Conservation (phyloP, 768 basidiomycete species). For the Russula dissimulans region DNA sequence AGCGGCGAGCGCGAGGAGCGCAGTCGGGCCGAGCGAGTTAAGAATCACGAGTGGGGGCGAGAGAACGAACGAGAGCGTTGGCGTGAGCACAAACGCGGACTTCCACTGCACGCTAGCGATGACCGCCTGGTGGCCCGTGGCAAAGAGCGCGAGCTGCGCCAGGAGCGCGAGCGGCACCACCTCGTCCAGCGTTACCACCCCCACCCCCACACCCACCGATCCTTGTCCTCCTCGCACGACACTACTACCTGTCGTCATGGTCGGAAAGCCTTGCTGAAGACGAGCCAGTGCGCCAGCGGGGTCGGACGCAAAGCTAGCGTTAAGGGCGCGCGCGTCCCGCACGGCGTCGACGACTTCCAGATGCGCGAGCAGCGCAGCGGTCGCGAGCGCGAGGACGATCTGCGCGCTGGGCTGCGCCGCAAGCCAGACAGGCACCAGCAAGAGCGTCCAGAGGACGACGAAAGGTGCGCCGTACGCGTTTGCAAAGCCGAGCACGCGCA, state of each 20-base stretch:
- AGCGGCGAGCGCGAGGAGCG: constrained; percentile 55
- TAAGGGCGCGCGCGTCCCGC: constrained; percentile 55
- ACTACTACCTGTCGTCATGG: background rate
- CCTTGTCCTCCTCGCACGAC: background rate
- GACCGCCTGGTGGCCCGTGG: constrained; percentile 88
- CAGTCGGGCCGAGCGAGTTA: constrained; percentile 70
- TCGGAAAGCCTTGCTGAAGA: constrained; percentile 20
- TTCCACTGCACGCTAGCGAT: constrained; percentile 95
- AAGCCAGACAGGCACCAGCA: constrained; percentile 52
- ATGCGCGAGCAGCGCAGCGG: constrained; percentile 61
- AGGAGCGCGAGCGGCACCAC: constrained; percentile 67
- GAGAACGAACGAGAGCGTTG: constrained; percentile 58
- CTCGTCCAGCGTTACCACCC: constrained; percentile 43
- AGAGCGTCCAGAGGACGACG: constrained; percentile 67
- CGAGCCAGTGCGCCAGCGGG: constrained; percentile 36
- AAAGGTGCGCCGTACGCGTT: constrained; percentile 89
- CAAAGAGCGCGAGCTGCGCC: constrained; percentile 68
- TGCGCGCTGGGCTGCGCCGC: constrained; percentile 79
- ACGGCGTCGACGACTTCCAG: constrained; percentile 77
- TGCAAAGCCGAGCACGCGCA: constrained; percentile 71
- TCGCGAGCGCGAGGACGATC: constrained; percentile 53
- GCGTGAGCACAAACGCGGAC: constrained; percentile 73
- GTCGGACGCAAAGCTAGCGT: constrained; percentile 40
- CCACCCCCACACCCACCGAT: background rate
- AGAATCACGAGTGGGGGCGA: constrained; percentile 64